These are phyloP conservation scores for Phytophthora cactorum DNA, from an alignment of 352 stramenopile genomes.

Conservation along the genomic window DNA sequence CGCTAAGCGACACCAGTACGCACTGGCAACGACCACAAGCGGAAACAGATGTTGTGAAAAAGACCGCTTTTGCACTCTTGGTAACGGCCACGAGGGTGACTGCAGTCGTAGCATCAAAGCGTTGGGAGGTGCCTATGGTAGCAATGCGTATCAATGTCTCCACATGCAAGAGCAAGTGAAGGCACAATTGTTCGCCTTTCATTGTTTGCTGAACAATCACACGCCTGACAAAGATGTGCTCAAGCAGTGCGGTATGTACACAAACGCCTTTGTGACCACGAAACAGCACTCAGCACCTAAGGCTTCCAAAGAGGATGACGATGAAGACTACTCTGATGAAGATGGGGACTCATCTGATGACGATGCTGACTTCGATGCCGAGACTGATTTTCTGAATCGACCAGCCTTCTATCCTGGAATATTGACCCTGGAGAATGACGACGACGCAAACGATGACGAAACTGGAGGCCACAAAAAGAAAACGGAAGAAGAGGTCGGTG, in stretches of 20 bases:
- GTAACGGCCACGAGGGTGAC: constrained; percentile 69
- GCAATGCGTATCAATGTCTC: constrained; percentile 61
- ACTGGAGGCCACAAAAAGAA: constrained; percentile 57
- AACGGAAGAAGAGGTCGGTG: constrained; percentile 67
- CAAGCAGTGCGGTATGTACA: constrained; percentile 86
- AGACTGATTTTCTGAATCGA: constrained; percentile 42
- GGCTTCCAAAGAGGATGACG: constrained; percentile 56
- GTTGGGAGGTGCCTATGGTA: constrained; percentile 76
- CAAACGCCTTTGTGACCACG: constrained; percentile 80
- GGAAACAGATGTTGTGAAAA: constrained; percentile 73
- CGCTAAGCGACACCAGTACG: constrained; percentile 74
- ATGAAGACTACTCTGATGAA: constrained; percentile 83
- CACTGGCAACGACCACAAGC: constrained; percentile 45
- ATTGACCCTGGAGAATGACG: constrained; percentile 49
- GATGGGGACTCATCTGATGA: constrained; percentile 72
- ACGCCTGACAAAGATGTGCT: constrained; percentile 85
- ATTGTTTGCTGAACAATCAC: constrained; percentile 90
- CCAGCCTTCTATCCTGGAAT: constrained; percentile 68
- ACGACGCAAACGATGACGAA: constrained; percentile 54
- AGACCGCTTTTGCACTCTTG: constrained; percentile 86
- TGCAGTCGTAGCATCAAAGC: constrained; percentile 83
- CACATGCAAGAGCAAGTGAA: constrained; percentile 90
- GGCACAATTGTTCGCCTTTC: constrained; percentile 88
- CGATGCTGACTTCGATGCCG: constrained; percentile 75
- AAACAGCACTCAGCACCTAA: constrained; percentile 72